Conservation (phyloP, 768 basidiomycete genomes). For the Rhodotorula toruloides region DNA sequence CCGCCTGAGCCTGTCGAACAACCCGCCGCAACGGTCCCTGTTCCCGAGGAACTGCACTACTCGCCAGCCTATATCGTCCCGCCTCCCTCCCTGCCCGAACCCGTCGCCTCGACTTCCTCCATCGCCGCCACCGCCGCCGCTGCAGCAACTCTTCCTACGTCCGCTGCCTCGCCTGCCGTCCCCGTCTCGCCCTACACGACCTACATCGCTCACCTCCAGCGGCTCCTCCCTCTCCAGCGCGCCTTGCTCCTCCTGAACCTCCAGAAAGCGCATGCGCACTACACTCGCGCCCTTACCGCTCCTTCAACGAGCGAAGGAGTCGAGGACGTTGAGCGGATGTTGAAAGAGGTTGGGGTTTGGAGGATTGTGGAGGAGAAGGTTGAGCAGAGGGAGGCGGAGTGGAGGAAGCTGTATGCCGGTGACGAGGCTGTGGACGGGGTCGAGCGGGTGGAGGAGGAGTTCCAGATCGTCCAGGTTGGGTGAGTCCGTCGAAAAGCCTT, state of each 20-base stretch:
- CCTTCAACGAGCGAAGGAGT: background rate
- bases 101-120: background rate
- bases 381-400: background rate
- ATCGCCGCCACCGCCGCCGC: background rate
- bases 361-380: conserved; percentile 12
- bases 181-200: background rate
- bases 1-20: background rate
- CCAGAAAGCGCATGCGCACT: conserved; percentile 31
- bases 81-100: no score
- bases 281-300: background rate
- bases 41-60: no score
- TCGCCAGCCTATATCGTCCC: background rate
- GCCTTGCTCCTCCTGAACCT: conserved; percentile 34
- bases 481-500: conserved; percentile 6
- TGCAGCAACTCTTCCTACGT: background rate
- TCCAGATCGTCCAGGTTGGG: conserved; percentile 28
- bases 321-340: conserved; percentile 4
- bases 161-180: conserved; percentile 8
- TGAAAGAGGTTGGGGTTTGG: conserved; percentile 2
- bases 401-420: background rate
- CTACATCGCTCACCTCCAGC: conserved; percentile 24
- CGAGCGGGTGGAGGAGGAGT: background rate
- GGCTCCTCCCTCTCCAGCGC: conserved; percentile 33
- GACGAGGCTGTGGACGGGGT: background rate
- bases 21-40: background rate